These are phyloP conservation scores for Rhododendron molle DNA, from an alignment of 148 eudicot genomes.

Conservation along the genomic window DNA sequence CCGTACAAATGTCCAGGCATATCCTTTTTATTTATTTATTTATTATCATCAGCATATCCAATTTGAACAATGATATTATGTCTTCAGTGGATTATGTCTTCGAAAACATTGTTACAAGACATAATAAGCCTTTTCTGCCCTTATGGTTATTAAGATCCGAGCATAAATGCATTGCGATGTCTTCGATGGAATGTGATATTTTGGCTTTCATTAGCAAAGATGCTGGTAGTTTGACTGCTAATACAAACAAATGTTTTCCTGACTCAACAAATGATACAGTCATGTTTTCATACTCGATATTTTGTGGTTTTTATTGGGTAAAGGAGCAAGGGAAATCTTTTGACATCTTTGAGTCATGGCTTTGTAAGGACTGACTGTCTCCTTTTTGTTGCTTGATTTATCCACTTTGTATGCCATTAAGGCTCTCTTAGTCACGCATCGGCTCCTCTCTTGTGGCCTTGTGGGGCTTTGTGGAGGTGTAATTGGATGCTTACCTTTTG, in stretches of 20 bases:
- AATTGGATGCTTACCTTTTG: neutral
- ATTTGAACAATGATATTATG: neutral
- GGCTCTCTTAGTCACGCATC: neutral
- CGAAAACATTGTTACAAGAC: neutral
- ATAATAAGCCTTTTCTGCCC: neutral
- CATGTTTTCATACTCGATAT: neutral
- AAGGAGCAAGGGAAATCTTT: constrained; percentile 3
- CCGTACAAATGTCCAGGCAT: neutral
- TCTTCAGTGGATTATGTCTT: neutral
- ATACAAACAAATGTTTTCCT: neutral
- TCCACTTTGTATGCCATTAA: neutral
- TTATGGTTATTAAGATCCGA: neutral
- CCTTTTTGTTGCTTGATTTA: neutral
- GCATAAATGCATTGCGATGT: neutral
- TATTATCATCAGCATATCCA: no score
- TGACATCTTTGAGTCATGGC: neutral
- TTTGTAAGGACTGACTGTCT: neutral
- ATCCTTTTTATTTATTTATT: no score
- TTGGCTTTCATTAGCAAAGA: neutral
- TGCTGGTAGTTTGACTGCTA: neutral
- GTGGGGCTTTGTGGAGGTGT: neutral
- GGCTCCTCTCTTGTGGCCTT: neutral
- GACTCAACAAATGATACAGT: neutral
- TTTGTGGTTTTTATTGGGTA: neutral
- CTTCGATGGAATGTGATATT: neutral